A percentile compares a stretch with the other conserved stretches of the same genome.
phyloP scores from a whole-genome alignment of 225 moss, liverwort and hornwort species.

The Straminergon stramineum region DNA sequence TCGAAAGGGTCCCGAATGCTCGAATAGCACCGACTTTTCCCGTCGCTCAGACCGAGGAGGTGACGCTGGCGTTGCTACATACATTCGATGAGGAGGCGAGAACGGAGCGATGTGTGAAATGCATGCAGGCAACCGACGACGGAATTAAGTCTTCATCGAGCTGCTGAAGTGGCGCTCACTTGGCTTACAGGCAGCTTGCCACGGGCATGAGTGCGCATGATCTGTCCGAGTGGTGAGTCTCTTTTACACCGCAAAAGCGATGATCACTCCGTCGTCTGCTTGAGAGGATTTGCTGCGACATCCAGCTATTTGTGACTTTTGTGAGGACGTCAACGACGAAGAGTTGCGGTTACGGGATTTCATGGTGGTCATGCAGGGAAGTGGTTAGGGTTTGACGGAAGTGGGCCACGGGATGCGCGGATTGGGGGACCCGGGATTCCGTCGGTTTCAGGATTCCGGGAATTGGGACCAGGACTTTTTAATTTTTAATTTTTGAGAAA shows the following conservation, averaged over 20 bases:
- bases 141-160: neutral
- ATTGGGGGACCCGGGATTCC: neutral
- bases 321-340: neutral
- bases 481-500: neutral
- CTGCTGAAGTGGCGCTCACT: neutral
- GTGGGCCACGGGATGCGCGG: neutral
- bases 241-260: neutral
- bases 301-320: neutral
- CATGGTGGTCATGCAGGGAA: neutral
- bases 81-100: neutral
- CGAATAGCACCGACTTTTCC: neutral
- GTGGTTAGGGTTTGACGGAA: neutral
- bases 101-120: neutral
- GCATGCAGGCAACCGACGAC: neutral
- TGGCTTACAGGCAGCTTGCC: constrained; percentile 16
- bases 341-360: neutral
- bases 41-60: no score
- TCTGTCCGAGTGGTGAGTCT: neutral
- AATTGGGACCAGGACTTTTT: neutral
- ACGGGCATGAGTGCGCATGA: neutral
- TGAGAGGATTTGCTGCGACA: neutral
- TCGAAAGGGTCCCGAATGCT: neutral
- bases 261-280: neutral
- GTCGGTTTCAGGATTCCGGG: neutral
- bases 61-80: neutral